Evolutionary conservation across 441 rosid species (phyloP), one percentile per base, ranked within the genome.

Genomic region (Erysimum cheiri): DNA sequence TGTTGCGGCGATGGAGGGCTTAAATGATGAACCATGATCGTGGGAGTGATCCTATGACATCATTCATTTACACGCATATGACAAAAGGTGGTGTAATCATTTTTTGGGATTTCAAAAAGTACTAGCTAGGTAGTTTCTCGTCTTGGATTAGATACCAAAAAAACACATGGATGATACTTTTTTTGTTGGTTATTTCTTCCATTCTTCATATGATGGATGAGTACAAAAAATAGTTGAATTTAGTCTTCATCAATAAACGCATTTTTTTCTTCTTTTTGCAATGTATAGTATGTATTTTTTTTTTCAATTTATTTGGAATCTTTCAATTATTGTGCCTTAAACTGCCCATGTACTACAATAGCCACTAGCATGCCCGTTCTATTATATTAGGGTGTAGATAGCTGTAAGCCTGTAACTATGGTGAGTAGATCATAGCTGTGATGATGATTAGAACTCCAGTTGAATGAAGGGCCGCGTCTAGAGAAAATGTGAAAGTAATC

Each of bases 1-100:
- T 86, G 70, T 64, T 89, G 40, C 83, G 84, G 78, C 87, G 84
- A 69, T 85, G 96, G 97, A 75, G 12, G 64, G 71, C 85, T 37
- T 65, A 54, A 73, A 60, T 57, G 66, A 73, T 72, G 54, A 48
- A 64, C 8, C 8, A 55, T 65, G 60, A 57, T 66, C 66, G 37
- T 64, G 43, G 37, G 12, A 73, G 53, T 36, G 64, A 65, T 72
- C 60, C 26, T 28, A 37, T 56, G 33, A 55, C 29, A 56, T 46
- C 39, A 54, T 60, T 60, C 19, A 58, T 41, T 43, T 44, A 33
- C 24, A 15, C 57, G 35, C 58, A 46, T 37, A 48, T 64, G 46
- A 4, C 33, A 28, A 65, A 67, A 60, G 62, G 47, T 52, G 67
- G 47, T 52, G 67, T 67, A 33, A 24, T 66, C 67, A 66, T 56